phyloP scores from a whole-genome alignment of 495 filamentous ascomycete genomes.

The Aeminium ludgeri region DNA sequence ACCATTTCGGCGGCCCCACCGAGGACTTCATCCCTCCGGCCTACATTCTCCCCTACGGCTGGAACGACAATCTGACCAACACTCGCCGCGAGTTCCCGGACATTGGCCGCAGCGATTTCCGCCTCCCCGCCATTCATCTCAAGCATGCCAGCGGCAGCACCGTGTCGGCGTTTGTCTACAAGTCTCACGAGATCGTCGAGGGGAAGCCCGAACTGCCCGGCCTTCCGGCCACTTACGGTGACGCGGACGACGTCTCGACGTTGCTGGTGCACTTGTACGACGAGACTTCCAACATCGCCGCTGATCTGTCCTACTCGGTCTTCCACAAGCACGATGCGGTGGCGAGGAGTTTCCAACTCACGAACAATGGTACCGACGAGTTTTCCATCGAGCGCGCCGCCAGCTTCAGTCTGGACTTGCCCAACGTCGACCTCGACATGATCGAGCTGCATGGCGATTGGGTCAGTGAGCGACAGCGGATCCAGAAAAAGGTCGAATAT shows the following conservation, averaged over 20 bases:
- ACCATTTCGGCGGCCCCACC: slow-evolving; percentile 36
- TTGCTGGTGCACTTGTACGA: slow-evolving; percentile 36
- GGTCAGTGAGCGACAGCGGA: slow-evolving; percentile 32
- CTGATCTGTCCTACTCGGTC: slow-evolving; percentile 37
- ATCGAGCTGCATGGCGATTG: slow-evolving; percentile 20
- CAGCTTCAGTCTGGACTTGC: slow-evolving; percentile 37
- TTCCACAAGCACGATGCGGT: slow-evolving; percentile 37
- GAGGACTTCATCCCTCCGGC: slow-evolving; percentile 25
- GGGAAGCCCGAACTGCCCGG: slow-evolving; percentile 33
- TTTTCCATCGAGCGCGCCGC: slow-evolving; percentile 33
- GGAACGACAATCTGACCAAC: slow-evolving; percentile 30
- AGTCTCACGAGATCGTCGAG: slow-evolving; percentile 26
- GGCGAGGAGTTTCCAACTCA: slow-evolving; percentile 35
- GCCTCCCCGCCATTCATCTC: slow-evolving; percentile 36
- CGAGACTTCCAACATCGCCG: slow-evolving; percentile 31
- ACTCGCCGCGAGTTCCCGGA: slow-evolving; percentile 39
- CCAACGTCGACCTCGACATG: slow-evolving; percentile 28
- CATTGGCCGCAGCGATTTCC: slow-evolving; percentile 37
- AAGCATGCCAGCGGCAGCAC: slow-evolving; percentile 33
- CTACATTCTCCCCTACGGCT: slow-evolving; percentile 24
- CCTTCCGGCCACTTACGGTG: slow-evolving; percentile 34
- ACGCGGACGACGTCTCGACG: slow-evolving; percentile 32
- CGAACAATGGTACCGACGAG: slow-evolving; percentile 31
- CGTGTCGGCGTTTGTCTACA: slow-evolving; percentile 33
- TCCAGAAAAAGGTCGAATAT: slow-evolving; percentile 25